Conservation (phyloP, 139 green algal genomes). For the Micractinium sp. region DNA sequence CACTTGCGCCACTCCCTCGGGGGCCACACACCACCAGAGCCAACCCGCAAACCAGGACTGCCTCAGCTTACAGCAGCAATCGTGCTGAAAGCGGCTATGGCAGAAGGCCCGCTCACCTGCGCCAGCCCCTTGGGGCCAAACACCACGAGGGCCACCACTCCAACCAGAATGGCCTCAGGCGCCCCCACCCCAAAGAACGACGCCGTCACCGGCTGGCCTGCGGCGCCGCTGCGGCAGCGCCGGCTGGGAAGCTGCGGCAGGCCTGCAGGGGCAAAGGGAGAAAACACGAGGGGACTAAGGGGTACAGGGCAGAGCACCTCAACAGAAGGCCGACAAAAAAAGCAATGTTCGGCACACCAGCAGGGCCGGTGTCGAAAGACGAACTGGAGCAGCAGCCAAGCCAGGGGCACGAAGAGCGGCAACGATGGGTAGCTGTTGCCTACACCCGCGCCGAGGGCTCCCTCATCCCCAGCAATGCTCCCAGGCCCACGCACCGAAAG, state of each 20-base stretch:
- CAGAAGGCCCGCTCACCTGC: slow-evolving; percentile 63
- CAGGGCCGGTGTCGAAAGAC: no score
- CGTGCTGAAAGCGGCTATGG: no score
- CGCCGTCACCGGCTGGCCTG: slow-evolving; percentile 23
- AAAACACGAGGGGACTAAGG: neutral
- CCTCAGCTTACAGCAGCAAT: no score
- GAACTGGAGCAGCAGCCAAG: neutral
- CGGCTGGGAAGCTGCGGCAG: neutral
- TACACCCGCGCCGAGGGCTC: neutral
- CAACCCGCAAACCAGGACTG: no score
- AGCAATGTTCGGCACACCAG: no score
- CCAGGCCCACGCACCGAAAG: neutral
- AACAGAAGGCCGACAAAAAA: no score
- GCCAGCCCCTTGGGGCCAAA: slow-evolving; percentile 98
- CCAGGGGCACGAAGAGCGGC: neutral
- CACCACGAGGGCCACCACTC: slow-evolving; percentile 96
- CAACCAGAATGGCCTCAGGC: slow-evolving; percentile 96
- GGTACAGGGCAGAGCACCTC: no score
- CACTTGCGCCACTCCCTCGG: no score
- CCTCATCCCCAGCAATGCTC: no score
- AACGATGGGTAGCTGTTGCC: neutral
- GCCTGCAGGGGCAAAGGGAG: neutral
- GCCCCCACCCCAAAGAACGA: slow-evolving; percentile 96
- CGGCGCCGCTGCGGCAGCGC: neutral
- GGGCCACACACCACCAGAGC: no score